phyloP scores from a whole-genome alignment of 2,329 filamentous ascomycete genomes.

The Aspergillus fijiensis region DNA sequence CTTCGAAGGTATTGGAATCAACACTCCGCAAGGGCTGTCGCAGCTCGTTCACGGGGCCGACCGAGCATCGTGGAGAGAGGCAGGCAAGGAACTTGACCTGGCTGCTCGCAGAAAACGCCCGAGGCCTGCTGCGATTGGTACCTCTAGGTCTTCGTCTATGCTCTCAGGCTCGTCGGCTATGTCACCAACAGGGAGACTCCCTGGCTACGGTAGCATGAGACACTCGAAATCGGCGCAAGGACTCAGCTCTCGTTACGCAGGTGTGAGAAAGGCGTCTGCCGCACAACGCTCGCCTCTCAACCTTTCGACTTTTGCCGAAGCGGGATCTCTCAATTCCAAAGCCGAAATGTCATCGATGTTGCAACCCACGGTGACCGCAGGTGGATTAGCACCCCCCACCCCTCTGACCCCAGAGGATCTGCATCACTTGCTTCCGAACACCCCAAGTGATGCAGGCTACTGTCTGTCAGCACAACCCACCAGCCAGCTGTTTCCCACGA shows the following conservation, averaged over 20 bases:
- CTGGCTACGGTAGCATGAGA: slow-evolving; percentile 39
- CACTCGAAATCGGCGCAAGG: slow-evolving; percentile 49
- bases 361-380: slow-evolving; percentile 36
- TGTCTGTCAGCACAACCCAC: slow-evolving; percentile 37
- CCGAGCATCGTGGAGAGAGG: slow-evolving; percentile 33
- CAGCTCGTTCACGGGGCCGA: slow-evolving; percentile 29
- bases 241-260: slow-evolving; percentile 46
- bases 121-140: slow-evolving; percentile 48
- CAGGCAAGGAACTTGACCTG: slow-evolving; percentile 46
- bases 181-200: slow-evolving; percentile 41
- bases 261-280: slow-evolving; percentile 47
- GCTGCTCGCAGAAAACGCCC: slow-evolving; percentile 49
- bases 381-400: slow-evolving; percentile 42
- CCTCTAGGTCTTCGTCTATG: slow-evolving; percentile 39
- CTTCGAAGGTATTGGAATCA: slow-evolving; percentile 39
- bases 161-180: slow-evolving; percentile 41
- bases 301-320: slow-evolving; percentile 46
- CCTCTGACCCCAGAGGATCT: slow-evolving; percentile 46
- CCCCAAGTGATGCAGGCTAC: slow-evolving; percentile 40
- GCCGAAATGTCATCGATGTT: slow-evolving; percentile 35
- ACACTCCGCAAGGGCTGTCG: slow-evolving; percentile 24
- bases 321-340: slow-evolving; percentile 38
- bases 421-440: slow-evolving; percentile 42
- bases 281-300: slow-evolving; percentile 50
- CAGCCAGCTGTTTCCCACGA: slow-evolving; percentile 37